A percentile compares a stretch with the other conserved stretches of the same genome.
phyloP scores from a whole-genome alignment of 2,329 filamentous ascomycete genomes.

The Elsinoe batatas region DNA sequence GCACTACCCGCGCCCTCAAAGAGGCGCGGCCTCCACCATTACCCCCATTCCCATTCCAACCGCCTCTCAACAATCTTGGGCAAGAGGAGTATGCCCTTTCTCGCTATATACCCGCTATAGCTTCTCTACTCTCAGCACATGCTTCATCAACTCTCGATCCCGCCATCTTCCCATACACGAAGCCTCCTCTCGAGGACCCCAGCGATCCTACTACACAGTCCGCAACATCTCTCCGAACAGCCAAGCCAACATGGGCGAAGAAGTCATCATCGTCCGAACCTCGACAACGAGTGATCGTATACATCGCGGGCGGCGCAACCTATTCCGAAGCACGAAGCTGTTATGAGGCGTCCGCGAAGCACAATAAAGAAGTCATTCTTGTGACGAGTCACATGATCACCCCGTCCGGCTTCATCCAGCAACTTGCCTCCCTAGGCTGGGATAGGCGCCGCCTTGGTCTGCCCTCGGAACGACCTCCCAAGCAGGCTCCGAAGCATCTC shows the following conservation, averaged over 20 bases:
- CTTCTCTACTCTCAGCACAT: slow-evolving; percentile 71
- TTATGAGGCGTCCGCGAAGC: slow-evolving; percentile 69
- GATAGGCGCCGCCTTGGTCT: slow-evolving; percentile 69
- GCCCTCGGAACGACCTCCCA: slow-evolving; percentile 68
- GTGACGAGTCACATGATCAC: slow-evolving; percentile 88
- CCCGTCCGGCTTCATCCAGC: slow-evolving; percentile 70
- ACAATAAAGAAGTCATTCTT: slow-evolving; percentile 74
- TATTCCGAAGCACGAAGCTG: slow-evolving; percentile 83
- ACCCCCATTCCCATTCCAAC: slow-evolving; percentile 64
- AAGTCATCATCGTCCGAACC: slow-evolving; percentile 66
- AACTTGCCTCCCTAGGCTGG: slow-evolving; percentile 68
- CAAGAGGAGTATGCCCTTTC: slow-evolving; percentile 78
- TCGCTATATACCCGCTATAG: slow-evolving; percentile 72
- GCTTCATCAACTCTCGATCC: slow-evolving; percentile 33
- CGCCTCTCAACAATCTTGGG: slow-evolving; percentile 39
- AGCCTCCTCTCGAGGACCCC: slow-evolving; percentile 49
- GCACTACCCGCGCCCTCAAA: slow-evolving; percentile 62
- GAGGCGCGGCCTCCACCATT: slow-evolving; percentile 57
- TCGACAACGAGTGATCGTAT: slow-evolving; percentile 81
- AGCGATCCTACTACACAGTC: slow-evolving; percentile 46
- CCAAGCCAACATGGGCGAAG: slow-evolving; percentile 92
- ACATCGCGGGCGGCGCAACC: slow-evolving; percentile 90
- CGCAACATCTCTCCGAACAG: slow-evolving; percentile 67
- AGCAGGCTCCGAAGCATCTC: slow-evolving; percentile 74
- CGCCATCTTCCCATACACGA: slow-evolving; percentile 39